These are phyloP conservation scores for Ceratocystis destructans DNA, from an alignment of 2,329 filamentous ascomycete genomes.

Conservation along the genomic window DNA sequence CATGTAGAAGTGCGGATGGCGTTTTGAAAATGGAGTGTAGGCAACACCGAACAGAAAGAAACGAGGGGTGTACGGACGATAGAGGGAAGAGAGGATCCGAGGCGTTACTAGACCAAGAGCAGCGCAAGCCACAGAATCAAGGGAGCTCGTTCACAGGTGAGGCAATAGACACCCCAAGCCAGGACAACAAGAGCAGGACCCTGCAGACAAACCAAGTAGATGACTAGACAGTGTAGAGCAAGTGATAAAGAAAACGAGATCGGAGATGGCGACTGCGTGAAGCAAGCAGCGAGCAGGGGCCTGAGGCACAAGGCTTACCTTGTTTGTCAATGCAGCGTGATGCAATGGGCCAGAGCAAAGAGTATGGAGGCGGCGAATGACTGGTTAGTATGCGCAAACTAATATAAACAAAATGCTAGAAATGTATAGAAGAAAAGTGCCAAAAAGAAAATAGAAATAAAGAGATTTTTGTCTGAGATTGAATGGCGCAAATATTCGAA, in stretches of 20 bases:
- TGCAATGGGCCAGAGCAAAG: conserved; percentile 14
- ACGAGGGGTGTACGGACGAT: background rate
- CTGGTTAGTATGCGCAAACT: background rate
- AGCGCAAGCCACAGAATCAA: background rate
- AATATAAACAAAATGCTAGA: background rate
- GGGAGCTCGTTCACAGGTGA: background rate
- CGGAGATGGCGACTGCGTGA: conserved; percentile 18
- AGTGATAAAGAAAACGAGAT: background rate
- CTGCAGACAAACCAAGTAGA: background rate
- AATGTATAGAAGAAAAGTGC: background rate
- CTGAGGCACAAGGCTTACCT: conserved; percentile 18
- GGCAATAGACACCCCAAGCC: background rate
- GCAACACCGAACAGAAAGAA: background rate
- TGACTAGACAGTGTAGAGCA: background rate
- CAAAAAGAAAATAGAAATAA: background rate
- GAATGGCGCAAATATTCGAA: background rate
- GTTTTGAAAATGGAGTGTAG: background rate
- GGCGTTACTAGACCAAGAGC: background rate
- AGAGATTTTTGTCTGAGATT: background rate
- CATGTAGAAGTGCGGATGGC: background rate
- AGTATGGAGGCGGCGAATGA: background rate
- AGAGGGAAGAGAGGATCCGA: background rate
- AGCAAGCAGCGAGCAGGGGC: conserved; percentile 7
- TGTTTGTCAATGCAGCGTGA: conserved; percentile 17
- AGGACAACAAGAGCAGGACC: background rate